phyloP scores from a whole-genome alignment of 495 filamentous ascomycete species.

The Diplogelasinospora grovesii region DNA sequence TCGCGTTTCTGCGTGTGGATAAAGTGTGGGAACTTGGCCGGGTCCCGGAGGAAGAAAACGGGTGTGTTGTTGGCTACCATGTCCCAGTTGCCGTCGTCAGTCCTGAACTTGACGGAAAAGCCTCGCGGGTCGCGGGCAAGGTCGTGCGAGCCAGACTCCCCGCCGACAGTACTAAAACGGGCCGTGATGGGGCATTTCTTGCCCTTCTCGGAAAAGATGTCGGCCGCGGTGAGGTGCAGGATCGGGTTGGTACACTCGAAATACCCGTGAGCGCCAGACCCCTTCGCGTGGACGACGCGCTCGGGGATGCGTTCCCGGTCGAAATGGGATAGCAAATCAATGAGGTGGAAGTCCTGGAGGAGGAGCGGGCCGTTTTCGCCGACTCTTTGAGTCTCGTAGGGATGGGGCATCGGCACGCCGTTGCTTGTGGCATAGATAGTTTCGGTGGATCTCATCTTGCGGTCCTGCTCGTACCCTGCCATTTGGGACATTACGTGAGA shows the following conservation, averaged over 20 bases:
- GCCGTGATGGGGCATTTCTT: conserved; percentile 59
- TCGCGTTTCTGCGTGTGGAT: conserved; percentile 72
- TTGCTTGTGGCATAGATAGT: conserved; percentile 10
- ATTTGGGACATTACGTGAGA: conserved; percentile 20
- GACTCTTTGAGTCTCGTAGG: neutral
- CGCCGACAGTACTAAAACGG: conserved; percentile 69
- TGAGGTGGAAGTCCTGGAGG: conserved; percentile 26
- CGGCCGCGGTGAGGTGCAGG: conserved; percentile 19
- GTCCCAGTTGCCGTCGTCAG: conserved; percentile 75
- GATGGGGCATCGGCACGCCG: conserved; percentile 5
- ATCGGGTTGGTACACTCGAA: conserved; percentile 55
- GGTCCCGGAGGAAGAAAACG: conserved; percentile 73
- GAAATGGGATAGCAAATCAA: conserved; percentile 61
- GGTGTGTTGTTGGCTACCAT: conserved; percentile 66
- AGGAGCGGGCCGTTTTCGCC: conserved; percentile 11
- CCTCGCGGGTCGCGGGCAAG: conserved; percentile 62
- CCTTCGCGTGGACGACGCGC: conserved; percentile 57
- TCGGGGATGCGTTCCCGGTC: conserved; percentile 50
- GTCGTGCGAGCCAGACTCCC: conserved; percentile 62
- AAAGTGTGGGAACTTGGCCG: conserved; percentile 66
- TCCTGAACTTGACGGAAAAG: conserved; percentile 73
- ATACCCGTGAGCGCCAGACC: conserved; percentile 53
- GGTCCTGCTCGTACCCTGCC: conserved; percentile 22
- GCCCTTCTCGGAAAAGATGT: conserved; percentile 53
- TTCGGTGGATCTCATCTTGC: conserved; percentile 17